Base-by-base conservation (phyloP, 371 early-diverging fungal species). In the Mucor lusitanicus region DNA sequence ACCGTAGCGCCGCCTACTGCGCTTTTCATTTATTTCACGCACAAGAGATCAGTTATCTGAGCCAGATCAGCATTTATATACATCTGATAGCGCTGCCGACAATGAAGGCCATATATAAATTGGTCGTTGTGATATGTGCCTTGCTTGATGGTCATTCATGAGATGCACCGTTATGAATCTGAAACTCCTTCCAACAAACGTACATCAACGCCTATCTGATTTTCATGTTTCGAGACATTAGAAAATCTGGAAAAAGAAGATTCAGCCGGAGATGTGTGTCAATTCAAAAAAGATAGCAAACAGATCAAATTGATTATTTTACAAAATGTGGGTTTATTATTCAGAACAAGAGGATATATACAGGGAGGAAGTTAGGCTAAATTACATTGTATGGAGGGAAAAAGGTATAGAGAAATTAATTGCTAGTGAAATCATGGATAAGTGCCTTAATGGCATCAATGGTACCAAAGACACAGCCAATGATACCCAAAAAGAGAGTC, bases 381-480 rank as follows among this genome's bases (percentile, higher is more conserved):
- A 53, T 13, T 53, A 53, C 53, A 53, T 9, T 53, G 6, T 25
- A 53, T 13, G 46, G 9, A 46, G 9, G 3, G 27, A 53, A 27
- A 27, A 53, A 53, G 53, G 53, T 53, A 53, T 53, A 53, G 15
- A 3, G 12, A 53, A 17, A 53, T 53, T 53, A 53, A 25, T 27
- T 0, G 13, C 27, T 3, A 53, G 53, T 53, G 25, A 53, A 53
- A 27, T 53, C 53, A 27, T 53, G 23, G 21, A 81, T 68, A 3
- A 89, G 69, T 15, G 77, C 79, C 30, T 69, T 65, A 35, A 87
- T 61, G 2, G 88, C 79, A 67, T 87, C 85, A 39, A 73, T 74
- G n/a, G 88, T 85, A 40, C 90, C 90, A 35, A 90, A 69, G 30
- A 82, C 67, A 44, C 76, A 84, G 23, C 86, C 88, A n/a, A 86